Evolutionary conservation across 768 basidiomycete species (phyloP), one percentile per base, ranked within the genome.

Genomic region (Boletus patriciae): DNA sequence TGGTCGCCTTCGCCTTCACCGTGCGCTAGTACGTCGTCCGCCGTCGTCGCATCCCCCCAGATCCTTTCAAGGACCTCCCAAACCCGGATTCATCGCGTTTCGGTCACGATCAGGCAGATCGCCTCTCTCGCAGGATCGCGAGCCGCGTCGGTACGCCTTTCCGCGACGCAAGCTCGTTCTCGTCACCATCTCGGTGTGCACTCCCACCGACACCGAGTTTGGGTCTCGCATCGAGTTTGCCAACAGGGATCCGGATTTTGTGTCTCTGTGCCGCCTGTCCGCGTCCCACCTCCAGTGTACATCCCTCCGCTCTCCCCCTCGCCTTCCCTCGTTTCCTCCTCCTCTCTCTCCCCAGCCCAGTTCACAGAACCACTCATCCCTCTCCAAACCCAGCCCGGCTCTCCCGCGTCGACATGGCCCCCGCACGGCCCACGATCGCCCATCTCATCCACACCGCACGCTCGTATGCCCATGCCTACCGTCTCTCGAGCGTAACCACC

Each of bases 121-220:
- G 8, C 57, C 55, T 15, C 44, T 56, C 11, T 52, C 50, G 13
- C 56, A 60, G 8, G 58, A 62, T 41, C 38, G 56, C 37, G 56
- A 65, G 8, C 40, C 60, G 7, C 41, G 50, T 40, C 65, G 36
- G 15, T 58, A 58, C 41, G 42, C 42, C 13, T 50, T 16, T 43
- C 40, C 63, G 16, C 47, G 54, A 42, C 60, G 58, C 18, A 67
- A 51, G 51, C 63, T 60, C 12, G 50, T 59, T 25, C 58, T 55
- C 15, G 51, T 66, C 25, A 64, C 62, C 16, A 64, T 55, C 12
- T 59, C 65, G 0, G 56, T 56, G 13, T 55, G 62, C 29, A 62
- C 63, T 9, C 65, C 66, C 27, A 58, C 58, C 54, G 64, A 68
- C 29, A 51, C 59, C 46, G 64, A 63, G 45, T 67, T 68, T 47